phyloP scores from a whole-genome alignment of 2,329 filamentous ascomycete genomes.

The Parastagonospora avenae region DNA sequence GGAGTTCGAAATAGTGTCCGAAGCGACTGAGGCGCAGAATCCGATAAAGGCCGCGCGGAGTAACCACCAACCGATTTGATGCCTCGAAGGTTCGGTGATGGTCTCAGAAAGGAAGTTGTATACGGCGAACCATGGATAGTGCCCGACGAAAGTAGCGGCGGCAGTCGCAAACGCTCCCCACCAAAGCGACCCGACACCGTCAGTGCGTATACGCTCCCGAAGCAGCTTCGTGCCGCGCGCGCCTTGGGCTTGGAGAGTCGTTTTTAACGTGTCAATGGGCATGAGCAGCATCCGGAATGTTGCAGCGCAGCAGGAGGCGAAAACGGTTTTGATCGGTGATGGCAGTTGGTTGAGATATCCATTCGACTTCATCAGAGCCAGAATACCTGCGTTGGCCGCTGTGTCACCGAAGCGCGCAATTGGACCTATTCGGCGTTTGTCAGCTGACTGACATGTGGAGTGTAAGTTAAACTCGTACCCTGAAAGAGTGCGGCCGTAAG shows the following conservation, averaged over 20 bases:
- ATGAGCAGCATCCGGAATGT: constrained; percentile 34
- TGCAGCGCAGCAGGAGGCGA: constrained; percentile 34
- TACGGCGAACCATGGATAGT: constrained; percentile 38
- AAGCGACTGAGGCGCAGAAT: constrained; percentile 36
- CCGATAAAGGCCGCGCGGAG: constrained; percentile 35
- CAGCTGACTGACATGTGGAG: not conserved
- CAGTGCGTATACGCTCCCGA: constrained; percentile 27
- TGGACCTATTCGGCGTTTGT: constrained; percentile 13
- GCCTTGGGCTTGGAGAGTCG: constrained; percentile 35
- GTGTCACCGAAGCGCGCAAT: constrained; percentile 38
- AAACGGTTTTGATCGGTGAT: constrained; percentile 33
- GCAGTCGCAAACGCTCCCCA: constrained; percentile 40
- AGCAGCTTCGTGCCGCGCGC: constrained; percentile 25
- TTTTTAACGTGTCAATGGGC: constrained; percentile 37
- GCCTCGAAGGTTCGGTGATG: constrained; percentile 25
- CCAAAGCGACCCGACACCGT: constrained; percentile 35
- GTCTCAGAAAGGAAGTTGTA: constrained; percentile 34
- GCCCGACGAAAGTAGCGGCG: constrained; percentile 36
- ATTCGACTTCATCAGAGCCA: constrained; percentile 34
- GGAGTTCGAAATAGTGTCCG: constrained; percentile 36
- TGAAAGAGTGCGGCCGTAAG: constrained; percentile 32
- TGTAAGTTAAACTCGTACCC: constrained; percentile 5
- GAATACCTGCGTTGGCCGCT: constrained; percentile 36
- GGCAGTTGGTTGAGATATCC: constrained; percentile 28
- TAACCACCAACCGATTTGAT: constrained; percentile 29